Base-by-base conservation (phyloP, 2,329 filamentous ascomycete genomes). In the Sclerotinia spermophila region DNA sequence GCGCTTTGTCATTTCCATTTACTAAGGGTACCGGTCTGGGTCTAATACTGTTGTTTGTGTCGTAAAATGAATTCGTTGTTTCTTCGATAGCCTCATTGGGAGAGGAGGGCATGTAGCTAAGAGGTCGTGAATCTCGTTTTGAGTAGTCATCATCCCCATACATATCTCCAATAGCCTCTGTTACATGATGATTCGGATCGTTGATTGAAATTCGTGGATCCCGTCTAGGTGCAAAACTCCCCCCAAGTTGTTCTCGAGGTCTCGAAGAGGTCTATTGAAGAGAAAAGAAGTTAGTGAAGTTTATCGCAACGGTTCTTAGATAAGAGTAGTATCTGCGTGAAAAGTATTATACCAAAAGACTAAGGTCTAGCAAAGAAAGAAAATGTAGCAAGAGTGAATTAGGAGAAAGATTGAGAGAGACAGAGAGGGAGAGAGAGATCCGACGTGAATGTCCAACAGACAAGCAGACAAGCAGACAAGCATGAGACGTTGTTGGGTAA, bases 101-200 rank as follows among this genome's bases (percentile, higher is more conserved):
- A 42, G 83, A 80, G 11, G 83, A 82, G 38, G 82, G 71, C 44
- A 77, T 71, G 81, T 89, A 90, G 81, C 87, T 90, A 75, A 90
- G 81, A 64, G 87, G 88, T 71, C 86, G 84, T 24, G 85, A 84
- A 74, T 85, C 84, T 77, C 84, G 82, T 75, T 82, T 84, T 76
- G 80, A 82, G 76, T 86, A 84, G 74, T 85, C 82, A 75, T 81
- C 81, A 75, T 88, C 86, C 78, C 87, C 88, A 81, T 93, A 92
- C 85, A 92, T 87, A 81, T 91, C 88, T 73, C 89, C 89, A 80
- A 92, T 92, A 69, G 90, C 89, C 79, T 92, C 90, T 61, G 90
- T 93, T 77, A 92, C 88, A 85, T 92, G 90, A 81, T 92, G 89
- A 79, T 83, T 89, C 76, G 90, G 88, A 82, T 92, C 90, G 83